Evolutionary conservation across 2,329 filamentous ascomycete genomes (phyloP), one percentile per base, ranked within the genome.

Genomic region (Calonectria hawksworthii): DNA sequence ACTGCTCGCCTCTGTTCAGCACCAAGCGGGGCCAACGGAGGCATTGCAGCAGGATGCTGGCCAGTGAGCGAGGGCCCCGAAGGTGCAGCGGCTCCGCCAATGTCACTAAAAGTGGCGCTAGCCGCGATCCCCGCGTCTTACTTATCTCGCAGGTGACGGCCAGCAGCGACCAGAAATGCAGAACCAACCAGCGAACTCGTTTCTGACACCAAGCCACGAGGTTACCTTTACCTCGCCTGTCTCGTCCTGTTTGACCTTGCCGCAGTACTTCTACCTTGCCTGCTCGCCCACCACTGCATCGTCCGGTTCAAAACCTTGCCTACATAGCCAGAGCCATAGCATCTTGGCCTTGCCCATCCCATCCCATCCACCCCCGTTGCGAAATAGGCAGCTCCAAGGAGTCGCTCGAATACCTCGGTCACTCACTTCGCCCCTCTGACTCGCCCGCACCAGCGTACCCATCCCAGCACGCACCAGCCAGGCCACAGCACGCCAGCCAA

Each of bases 101-200:
- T 69, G 50, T 44, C 75, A 80, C 78, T 81, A 80, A 80, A 73
- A 65, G 47, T 75, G 68, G 73, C 79, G 56, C 78, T 81, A 81
- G 76, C 74, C 74, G 76, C 74, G 67, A 80, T 81, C 79, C 78
- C 80, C 80, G 75, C 79, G 77, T 81, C 78, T 81, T 72, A 79
- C 78, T 73, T 75, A 71, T 72, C 74, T 72, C 73, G 68, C 73
- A 70, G 68, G 68, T 65, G 68, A 70, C 68, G 59, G 73, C 56
- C 73, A 75, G 47, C 70, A 51, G 44, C 34, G 30, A 30, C 38
- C 50, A 59, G 59, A 75, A 54, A 54, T 34, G 41, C 66, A 70
- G 69, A 69, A 30, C 63, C 52, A 70, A 56, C 70, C 73, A 64
- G 68, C 64, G 68, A 70, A 64, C 59, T 59, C 38, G 68, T 52